Percentiles rank a stretch among this genome's conserved stretches.
Evolutionary conservation across 139 green algal genomes (phyloP).

Genomic region (Coelastrella sp.): DNA sequence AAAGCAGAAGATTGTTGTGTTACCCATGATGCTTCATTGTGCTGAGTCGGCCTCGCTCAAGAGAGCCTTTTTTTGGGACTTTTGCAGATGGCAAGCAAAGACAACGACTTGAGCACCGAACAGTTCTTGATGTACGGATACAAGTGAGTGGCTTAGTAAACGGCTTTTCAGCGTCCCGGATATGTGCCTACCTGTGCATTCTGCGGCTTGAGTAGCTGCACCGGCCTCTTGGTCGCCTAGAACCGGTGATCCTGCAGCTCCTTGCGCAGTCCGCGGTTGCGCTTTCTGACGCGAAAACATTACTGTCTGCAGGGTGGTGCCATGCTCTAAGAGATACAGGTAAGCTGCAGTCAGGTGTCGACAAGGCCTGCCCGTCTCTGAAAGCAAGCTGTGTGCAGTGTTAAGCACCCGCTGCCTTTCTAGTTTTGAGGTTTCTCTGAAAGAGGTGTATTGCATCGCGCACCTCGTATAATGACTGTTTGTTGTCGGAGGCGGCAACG

Average conservation of each 20-base stretch:
- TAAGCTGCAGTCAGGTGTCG: neutral
- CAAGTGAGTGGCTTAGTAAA: neutral
- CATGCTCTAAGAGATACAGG: conserved; percentile 52
- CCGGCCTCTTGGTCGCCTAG: neutral
- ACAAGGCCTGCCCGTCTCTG: neutral
- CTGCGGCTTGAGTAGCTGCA: neutral
- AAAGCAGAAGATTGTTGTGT: no score
- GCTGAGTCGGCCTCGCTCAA: no score
- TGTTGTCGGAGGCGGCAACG: no score
- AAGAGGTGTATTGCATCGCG: no score
- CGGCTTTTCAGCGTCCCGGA: no score
- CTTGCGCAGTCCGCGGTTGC: neutral
- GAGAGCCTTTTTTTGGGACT: neutral
- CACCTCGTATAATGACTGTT: no score
- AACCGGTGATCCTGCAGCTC: neutral
- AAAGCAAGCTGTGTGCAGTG: neutral
- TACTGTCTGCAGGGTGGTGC: conserved; percentile 29
- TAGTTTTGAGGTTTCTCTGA: no score
- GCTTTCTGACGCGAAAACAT: neutral
- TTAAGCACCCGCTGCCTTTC: no score
- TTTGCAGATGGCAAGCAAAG: neutral
- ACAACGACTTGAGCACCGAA: conserved; percentile 20
- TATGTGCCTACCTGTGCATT: neutral
- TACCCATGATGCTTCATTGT: no score
- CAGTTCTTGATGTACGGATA: conserved; percentile 41